Conservation (phyloP, 768 basidiomycete species). For the Hypsizygus marmoreus region DNA sequence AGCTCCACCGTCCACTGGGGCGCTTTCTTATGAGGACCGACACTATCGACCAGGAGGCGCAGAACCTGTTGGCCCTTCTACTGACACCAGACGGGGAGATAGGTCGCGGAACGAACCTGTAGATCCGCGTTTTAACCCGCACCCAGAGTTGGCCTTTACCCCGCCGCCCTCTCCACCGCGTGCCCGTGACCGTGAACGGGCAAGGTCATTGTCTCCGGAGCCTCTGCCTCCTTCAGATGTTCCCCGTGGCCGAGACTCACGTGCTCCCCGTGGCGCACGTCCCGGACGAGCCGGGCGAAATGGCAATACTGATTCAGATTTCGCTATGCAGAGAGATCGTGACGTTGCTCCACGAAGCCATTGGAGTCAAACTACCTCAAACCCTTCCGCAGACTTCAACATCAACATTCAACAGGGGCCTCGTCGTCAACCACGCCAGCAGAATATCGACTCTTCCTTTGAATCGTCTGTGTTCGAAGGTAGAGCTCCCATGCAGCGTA, state of each 20-base stretch:
- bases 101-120: conserved; percentile 13
- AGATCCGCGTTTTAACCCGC: conserved; percentile 18
- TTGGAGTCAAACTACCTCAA: conserved; percentile 24
- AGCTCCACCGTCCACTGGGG: conserved; percentile 22
- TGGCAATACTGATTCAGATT: conserved; percentile 31
- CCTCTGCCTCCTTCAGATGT: conserved; percentile 15
- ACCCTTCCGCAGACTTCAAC: conserved; percentile 20
- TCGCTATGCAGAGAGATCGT: conserved; percentile 26
- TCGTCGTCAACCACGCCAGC: conserved; percentile 12
- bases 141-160: conserved; percentile 19
- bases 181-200: conserved; percentile 26
- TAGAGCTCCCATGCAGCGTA: conserved; percentile 23
- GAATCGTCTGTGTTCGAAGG: conserved; percentile 19
- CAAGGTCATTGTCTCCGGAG: conserved; percentile 29
- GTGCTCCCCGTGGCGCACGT: conserved; percentile 24
- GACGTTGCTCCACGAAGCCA: conserved; percentile 25
- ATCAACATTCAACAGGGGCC: conserved; percentile 22
- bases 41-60: conserved; percentile 59
- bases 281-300: conserved; percentile 28
- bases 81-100: conserved; percentile 26
- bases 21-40: conserved; percentile 59
- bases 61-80: conserved; percentile 17
- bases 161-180: conserved; percentile 31
- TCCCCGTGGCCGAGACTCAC: conserved; percentile 25
- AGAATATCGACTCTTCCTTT: conserved; percentile 12